A percentile compares a stretch with the other conserved stretches of the same genome.
phyloP scores from a whole-genome alignment of 2,329 filamentous ascomycete species.

The Fusarium sp. region DNA sequence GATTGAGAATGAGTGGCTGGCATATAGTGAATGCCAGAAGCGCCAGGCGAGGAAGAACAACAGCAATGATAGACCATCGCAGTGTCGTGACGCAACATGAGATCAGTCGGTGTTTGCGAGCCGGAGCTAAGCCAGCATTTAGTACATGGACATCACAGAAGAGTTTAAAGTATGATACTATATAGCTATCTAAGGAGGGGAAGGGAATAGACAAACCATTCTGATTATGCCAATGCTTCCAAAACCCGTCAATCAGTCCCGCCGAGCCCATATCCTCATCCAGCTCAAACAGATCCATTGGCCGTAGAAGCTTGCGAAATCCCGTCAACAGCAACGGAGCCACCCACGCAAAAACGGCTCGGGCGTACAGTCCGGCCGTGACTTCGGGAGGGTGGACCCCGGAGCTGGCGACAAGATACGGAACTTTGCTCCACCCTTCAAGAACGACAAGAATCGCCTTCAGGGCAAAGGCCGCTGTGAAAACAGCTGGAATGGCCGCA shows the following conservation, averaged over 20 bases:
- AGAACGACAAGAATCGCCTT: constrained; percentile 53
- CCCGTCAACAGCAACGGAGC: constrained; percentile 52
- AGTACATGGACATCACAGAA: constrained; percentile 36
- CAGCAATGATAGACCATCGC: constrained; percentile 46
- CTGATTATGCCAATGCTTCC: constrained; percentile 46
- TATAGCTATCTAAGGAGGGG: constrained; percentile 21
- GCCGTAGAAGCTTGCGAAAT: constrained; percentile 50
- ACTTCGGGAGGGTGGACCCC: constrained; percentile 51
- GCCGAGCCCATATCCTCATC: constrained; percentile 50
- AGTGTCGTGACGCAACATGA: constrained; percentile 46
- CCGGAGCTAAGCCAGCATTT: constrained; percentile 31
- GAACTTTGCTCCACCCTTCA: constrained; percentile 55
- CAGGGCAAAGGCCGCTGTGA: constrained; percentile 50
- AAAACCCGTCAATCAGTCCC: constrained; percentile 47
- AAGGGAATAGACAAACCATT: constrained; percentile 36
- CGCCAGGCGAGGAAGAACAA: constrained; percentile 49
- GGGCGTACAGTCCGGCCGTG: constrained; percentile 54
- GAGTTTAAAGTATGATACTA: constrained; percentile 15
- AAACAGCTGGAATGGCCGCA: constrained; percentile 48
- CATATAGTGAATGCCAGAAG: constrained; percentile 53
- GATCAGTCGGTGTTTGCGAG: constrained; percentile 44
- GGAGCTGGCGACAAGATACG: constrained; percentile 47
- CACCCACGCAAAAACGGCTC: constrained; percentile 55
- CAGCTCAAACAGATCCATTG: constrained; percentile 51
- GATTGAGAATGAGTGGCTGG: constrained; percentile 52